Percentiles rank a stretch among this genome's conserved stretches.
Conservation (phyloP, 2,329 filamentous ascomycete genomes). For the Fusarium anthophilum region DNA sequence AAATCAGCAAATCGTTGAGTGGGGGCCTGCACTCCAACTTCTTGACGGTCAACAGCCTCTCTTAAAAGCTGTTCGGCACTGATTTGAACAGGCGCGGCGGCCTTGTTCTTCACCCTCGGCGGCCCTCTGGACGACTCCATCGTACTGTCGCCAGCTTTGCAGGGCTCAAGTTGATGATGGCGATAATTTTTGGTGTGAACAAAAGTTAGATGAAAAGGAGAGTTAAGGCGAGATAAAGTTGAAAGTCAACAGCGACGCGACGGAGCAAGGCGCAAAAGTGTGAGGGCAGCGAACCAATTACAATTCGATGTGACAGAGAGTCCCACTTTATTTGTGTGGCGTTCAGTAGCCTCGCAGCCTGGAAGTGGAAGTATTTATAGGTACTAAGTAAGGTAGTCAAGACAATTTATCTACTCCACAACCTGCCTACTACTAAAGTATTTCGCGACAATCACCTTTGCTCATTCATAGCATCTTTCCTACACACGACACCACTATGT, state of each 20-base stretch:
- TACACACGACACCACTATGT: constrained; percentile 65
- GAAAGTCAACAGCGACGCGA: constrained; percentile 32
- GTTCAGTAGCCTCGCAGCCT: constrained; percentile 43
- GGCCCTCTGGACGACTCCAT: constrained; percentile 95
- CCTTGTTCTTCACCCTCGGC: constrained; percentile 98
- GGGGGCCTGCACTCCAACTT: constrained; percentile 85
- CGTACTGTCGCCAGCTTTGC: constrained; percentile 43
- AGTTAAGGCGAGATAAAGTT: constrained; percentile 20
- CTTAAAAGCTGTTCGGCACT: constrained; percentile 96
- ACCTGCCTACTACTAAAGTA: neutral
- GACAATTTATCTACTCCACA: constrained; percentile 2
- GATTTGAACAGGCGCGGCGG: constrained; percentile 88
- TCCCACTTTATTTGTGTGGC: constrained; percentile 29
- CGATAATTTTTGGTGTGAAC: neutral
- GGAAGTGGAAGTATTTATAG: constrained; percentile 33
- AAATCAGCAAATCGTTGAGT: constrained; percentile 96
- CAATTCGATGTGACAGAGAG: neutral
- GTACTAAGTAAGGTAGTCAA: constrained; percentile 23
- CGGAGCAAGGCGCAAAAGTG: constrained; percentile 42
- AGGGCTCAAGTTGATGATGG: neutral
- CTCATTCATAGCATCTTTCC: constrained; percentile 6
- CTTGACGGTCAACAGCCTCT: constrained; percentile 96
- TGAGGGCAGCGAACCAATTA: constrained; percentile 26
- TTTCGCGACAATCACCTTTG: constrained; percentile 25
- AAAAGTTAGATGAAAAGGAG: neutral